phyloP scores from a whole-genome alignment of 495 filamentous ascomycete genomes.

The Tuber melanosporum region DNA sequence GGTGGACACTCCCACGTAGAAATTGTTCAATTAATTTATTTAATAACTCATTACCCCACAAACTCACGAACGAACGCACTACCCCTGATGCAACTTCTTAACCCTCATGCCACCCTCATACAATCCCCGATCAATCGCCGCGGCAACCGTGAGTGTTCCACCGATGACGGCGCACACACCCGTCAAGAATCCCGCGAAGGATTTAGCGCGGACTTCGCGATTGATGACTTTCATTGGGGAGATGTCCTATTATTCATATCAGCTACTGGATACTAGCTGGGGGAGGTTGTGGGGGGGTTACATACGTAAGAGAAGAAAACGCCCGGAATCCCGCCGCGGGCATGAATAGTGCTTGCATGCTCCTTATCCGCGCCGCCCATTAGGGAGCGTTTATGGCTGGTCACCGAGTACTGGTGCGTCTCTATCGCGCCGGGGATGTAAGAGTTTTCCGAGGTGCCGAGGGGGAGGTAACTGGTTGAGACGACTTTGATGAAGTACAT shows the following conservation, averaged over 20 bases:
- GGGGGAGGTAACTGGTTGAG: constrained; percentile 82
- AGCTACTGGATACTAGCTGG: not conserved
- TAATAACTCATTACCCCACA: not conserved
- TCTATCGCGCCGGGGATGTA: constrained; percentile 58
- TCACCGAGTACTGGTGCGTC: constrained; percentile 96
- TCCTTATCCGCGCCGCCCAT: constrained; percentile 70
- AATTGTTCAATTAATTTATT: not conserved
- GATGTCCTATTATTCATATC: constrained; percentile 61
- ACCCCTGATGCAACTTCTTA: constrained; percentile 67
- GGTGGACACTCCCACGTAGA: not conserved
- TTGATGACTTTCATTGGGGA: constrained; percentile 99
- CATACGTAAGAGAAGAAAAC: constrained; percentile 95
- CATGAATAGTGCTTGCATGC: constrained; percentile 84
- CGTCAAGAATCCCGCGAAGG: constrained; percentile 81
- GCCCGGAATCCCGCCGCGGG: constrained; percentile 84
- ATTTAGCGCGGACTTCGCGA: constrained; percentile 78
- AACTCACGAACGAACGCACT: not conserved
- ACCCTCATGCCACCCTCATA: constrained; percentile 80
- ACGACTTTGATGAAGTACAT: constrained; percentile 99
- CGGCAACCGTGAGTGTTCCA: constrained; percentile 91
- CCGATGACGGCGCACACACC: constrained; percentile 92
- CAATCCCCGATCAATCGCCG: constrained; percentile 80
- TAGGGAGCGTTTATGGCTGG: constrained; percentile 83
- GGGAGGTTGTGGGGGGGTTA: constrained; percentile 22
- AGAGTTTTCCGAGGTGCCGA: constrained; percentile 47